Percentiles rank a stretch among this genome's conserved stretches.
Conservation (phyloP, 108 stramenopile genomes). For the Schizochytrium sp. region DNA sequence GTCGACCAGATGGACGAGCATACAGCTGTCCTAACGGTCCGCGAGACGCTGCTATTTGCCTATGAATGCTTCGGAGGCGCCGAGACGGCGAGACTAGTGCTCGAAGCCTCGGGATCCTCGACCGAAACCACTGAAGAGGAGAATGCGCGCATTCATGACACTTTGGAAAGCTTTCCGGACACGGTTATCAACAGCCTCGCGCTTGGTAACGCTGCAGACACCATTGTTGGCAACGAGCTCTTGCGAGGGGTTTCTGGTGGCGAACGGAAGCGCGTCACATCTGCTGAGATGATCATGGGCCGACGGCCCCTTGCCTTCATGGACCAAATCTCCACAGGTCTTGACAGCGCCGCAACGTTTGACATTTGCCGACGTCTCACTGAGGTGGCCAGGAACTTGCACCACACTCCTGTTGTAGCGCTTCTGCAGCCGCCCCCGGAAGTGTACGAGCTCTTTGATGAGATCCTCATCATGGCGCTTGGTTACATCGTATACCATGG, state of each 20-base stretch:
- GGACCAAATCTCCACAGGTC: conserved; percentile 69
- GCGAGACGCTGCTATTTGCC: conserved; percentile 4
- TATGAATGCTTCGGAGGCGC: not conserved
- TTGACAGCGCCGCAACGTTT: conserved; percentile 66
- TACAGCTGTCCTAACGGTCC: not conserved
- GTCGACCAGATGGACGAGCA: not conserved
- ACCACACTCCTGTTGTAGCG: conserved; percentile 49
- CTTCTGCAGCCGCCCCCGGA: conserved; percentile 85
- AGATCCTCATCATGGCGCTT: conserved; percentile 64
- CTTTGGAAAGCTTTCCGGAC: conserved; percentile 21
- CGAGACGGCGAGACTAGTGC: not conserved
- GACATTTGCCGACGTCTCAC: conserved; percentile 59
- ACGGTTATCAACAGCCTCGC: conserved; percentile 48
- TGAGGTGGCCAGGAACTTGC: conserved; percentile 24
- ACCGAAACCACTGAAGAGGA: not conserved
- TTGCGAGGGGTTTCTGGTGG: conserved; percentile 78
- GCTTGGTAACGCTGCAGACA: conserved; percentile 33
- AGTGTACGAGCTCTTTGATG: conserved; percentile 81
- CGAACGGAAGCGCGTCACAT: conserved; percentile 71
- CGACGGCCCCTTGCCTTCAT: conserved; percentile 35
- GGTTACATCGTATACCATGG: conserved; percentile 73
- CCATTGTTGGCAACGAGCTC: conserved; percentile 47
- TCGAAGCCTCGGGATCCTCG: not conserved
- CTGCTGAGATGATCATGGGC: conserved; percentile 63
- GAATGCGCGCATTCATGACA: not conserved